A percentile compares a stretch with the other conserved stretches of the same genome.
Evolutionary conservation across 2,329 filamentous ascomycete species (phyloP).

Genomic region (Colletotrichum eleusines): DNA sequence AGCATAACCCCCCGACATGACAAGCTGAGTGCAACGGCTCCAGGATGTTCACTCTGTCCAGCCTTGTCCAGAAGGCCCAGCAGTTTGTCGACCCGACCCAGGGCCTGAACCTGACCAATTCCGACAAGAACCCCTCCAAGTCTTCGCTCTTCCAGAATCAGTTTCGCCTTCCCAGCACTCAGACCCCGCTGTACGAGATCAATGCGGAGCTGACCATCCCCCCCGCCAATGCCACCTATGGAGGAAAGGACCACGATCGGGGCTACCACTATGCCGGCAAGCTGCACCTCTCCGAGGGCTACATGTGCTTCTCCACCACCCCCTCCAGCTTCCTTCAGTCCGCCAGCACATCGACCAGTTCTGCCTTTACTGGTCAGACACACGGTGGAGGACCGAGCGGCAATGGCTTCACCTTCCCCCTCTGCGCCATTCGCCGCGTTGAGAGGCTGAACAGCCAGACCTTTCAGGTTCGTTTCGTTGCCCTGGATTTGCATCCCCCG

Average conservation of each 20-base stretch:
- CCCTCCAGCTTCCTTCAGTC: constrained; percentile 87
- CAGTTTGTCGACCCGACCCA: constrained; percentile 92
- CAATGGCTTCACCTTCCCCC: constrained; percentile 94
- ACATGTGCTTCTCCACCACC: constrained; percentile 96
- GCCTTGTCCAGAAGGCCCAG: constrained; percentile 94
- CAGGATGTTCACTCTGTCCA: constrained; percentile 74
- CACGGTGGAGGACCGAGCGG: constrained; percentile 92
- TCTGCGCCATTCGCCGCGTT: constrained; percentile 91
- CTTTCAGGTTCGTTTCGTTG: constrained; percentile 69
- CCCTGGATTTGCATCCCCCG: not conserved
- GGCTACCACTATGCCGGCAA: constrained; percentile 93
- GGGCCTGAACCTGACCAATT: constrained; percentile 77
- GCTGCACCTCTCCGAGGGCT: constrained; percentile 93
- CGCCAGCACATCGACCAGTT: constrained; percentile 83
- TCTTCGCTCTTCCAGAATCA: constrained; percentile 93
- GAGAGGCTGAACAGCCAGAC: constrained; percentile 94
- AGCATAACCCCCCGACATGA: constrained; percentile 51
- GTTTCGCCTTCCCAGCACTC: constrained; percentile 92
- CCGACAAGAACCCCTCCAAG: constrained; percentile 88
- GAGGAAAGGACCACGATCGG: constrained; percentile 77
- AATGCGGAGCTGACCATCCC: constrained; percentile 93
- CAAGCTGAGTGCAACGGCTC: constrained; percentile 47
- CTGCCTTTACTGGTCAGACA: constrained; percentile 90
- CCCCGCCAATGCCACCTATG: constrained; percentile 75
- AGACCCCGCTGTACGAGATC: constrained; percentile 96